A percentile compares a stretch with the other conserved stretches of the same genome.
Evolutionary conservation across 805 yeast species (phyloP).

Genomic region (Wickerhamiella australiensis): DNA sequence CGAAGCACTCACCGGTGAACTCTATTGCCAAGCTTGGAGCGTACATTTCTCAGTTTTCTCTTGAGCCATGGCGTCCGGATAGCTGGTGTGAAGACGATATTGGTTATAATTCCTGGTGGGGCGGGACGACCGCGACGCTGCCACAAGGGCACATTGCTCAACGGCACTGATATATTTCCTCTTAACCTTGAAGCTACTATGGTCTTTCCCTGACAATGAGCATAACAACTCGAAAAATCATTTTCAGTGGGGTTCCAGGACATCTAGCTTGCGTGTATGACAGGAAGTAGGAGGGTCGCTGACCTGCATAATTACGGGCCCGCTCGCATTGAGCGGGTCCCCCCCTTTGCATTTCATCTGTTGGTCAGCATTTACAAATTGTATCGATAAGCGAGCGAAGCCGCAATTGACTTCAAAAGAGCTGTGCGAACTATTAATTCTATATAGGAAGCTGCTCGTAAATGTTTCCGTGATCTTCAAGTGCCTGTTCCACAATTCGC

Average conservation of each 20-base stretch:
- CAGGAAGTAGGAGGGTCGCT: neutral
- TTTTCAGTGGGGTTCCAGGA: neutral
- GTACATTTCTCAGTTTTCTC: neutral
- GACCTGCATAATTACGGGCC: neutral
- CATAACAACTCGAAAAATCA: neutral
- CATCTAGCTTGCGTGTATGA: neutral
- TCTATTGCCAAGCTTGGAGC: neutral
- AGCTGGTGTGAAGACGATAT: neutral
- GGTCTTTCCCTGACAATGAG: neutral
- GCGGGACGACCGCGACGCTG: constrained; percentile 3
- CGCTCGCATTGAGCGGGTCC: neutral
- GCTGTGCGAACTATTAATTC: too few species aligned
- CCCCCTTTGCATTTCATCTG: neutral
- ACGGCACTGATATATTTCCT: too few species aligned
- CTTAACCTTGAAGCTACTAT: too few species aligned
- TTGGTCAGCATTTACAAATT: neutral
- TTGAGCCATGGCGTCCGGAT: neutral
- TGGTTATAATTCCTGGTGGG: neutral
- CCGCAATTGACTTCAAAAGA: too few species aligned
- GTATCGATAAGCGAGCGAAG: too few species aligned
- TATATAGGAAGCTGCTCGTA: too few species aligned
- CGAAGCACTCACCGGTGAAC: neutral
- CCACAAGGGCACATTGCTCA: neutral
- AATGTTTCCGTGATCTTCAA: neutral
- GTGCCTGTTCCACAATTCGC: constrained; percentile 29